Evolutionary conservation across 2,329 filamentous ascomycete genomes (phyloP).

Genomic region (Hymenoscyphus linearis): DNA sequence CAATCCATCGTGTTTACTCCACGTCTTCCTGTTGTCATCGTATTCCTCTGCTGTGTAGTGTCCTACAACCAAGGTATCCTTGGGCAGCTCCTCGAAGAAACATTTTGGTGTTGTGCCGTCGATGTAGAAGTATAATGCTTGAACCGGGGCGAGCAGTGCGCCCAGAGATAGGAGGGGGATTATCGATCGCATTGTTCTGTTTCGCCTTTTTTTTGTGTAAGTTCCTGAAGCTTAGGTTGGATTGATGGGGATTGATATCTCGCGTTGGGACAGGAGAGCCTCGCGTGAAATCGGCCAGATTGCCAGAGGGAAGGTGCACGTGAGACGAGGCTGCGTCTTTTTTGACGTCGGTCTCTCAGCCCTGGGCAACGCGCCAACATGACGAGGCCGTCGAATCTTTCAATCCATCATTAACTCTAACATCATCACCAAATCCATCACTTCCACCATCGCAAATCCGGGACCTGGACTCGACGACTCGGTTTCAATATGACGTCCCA

Average conservation of each 20-base stretch:
- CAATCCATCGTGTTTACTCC: slow-evolving; percentile 68
- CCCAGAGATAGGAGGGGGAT: slow-evolving; percentile 62
- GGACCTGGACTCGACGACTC: not conserved
- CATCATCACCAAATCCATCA: not conserved
- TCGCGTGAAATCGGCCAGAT: slow-evolving; percentile 7
- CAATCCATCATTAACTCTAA: not conserved
- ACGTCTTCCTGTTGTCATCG: slow-evolving; percentile 63
- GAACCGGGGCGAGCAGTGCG: slow-evolving; percentile 54
- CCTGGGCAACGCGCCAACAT: not conserved
- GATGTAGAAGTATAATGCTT: slow-evolving; percentile 93
- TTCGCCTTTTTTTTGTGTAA: not conserved
- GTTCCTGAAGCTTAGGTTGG: not conserved
- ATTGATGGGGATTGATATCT: slow-evolving; percentile 2
- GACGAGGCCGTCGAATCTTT: not conserved
- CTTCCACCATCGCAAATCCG: not conserved
- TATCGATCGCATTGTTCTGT: slow-evolving; percentile 49
- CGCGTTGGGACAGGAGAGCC: slow-evolving; percentile 9
- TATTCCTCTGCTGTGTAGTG: slow-evolving; percentile 85
- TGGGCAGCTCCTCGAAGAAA: slow-evolving; percentile 97
- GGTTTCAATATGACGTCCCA: slow-evolving; percentile 58
- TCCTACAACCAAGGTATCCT: slow-evolving; percentile 93
- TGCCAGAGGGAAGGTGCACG: not conserved
- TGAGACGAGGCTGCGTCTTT: slow-evolving; percentile 1
- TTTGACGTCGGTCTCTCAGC: not conserved
- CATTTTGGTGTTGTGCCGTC: slow-evolving; percentile 83